A percentile compares a stretch with the other conserved stretches of the same genome.
Evolutionary conservation across 768 basidiomycete genomes (phyloP).

Genomic region (Clitopilus passeckerianus): DNA sequence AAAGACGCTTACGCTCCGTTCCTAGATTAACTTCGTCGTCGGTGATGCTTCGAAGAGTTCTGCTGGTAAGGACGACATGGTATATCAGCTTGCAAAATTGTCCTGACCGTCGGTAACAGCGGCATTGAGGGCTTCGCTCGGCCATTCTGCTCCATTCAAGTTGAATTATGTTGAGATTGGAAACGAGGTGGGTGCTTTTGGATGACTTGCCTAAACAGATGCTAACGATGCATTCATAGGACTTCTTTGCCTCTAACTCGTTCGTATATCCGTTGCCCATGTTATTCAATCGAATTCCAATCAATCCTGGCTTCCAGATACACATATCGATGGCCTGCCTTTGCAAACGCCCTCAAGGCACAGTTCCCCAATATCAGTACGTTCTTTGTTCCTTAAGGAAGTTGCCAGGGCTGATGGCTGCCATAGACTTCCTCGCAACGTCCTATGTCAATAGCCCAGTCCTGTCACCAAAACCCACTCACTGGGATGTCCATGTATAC

Average conservation of each 20-base stretch:
- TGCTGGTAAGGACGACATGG: slow-evolving; percentile 17
- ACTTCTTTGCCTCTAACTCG: slow-evolving; percentile 16
- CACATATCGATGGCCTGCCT: slow-evolving; percentile 40
- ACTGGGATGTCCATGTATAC: slow-evolving; percentile 54
- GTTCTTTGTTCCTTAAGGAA: background rate
- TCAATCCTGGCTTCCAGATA: slow-evolving; percentile 24
- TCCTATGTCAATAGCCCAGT: slow-evolving; percentile 29
- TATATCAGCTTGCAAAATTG: background rate
- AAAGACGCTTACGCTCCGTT: background rate
- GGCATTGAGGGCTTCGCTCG: slow-evolving; percentile 50
- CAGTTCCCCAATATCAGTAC: slow-evolving; percentile 45
- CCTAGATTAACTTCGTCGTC: slow-evolving; percentile 53
- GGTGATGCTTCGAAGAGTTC: slow-evolving; percentile 37
- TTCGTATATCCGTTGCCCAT: slow-evolving; percentile 5
- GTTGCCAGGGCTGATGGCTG: background rate
- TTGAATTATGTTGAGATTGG: slow-evolving; percentile 52
- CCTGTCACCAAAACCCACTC: slow-evolving; percentile 36
- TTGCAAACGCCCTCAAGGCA: slow-evolving; percentile 32
- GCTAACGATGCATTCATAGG: slow-evolving; percentile 3
- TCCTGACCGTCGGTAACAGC: slow-evolving; percentile 20
- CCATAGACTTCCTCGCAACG: slow-evolving; percentile 49
- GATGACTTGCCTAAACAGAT: background rate
- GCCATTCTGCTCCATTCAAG: slow-evolving; percentile 48
- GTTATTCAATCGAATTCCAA: background rate
- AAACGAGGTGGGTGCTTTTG: slow-evolving; percentile 38